Evolutionary conservation across 345 rosid species (phyloP).

Genomic region (Litchi chinensis): DNA sequence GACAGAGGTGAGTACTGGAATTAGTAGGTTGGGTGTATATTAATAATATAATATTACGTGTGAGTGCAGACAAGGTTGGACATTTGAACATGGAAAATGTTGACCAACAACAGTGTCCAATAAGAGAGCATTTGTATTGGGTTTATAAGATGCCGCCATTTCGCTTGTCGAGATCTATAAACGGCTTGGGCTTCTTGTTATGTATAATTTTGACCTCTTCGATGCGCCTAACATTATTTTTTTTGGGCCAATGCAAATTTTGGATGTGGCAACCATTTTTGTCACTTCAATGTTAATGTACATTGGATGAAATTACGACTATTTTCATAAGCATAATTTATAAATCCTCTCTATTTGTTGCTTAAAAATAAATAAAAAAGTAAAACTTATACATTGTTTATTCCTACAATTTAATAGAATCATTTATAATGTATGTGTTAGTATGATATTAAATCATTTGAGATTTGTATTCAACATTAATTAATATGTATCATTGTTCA

Average conservation of each 20-base stretch:
- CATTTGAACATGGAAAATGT: slow-evolving; percentile 4
- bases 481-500: too few species aligned
- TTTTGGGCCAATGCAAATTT: not conserved
- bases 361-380: too few species aligned
- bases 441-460: too few species aligned
- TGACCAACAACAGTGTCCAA: not conserved
- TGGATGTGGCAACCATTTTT: too few species aligned
- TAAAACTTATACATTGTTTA: too few species aligned
- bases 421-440: too few species aligned
- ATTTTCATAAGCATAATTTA: not conserved
- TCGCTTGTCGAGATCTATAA: not conserved
- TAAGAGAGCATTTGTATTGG: not conserved
- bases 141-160: slow-evolving; percentile 9
- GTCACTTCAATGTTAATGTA: not conserved
- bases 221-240: not conserved
- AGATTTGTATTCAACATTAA: too few species aligned
- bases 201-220: not conserved
- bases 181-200: not conserved
- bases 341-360: too few species aligned
- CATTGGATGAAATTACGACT: too few species aligned
- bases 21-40: too few species aligned
- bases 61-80: not conserved
- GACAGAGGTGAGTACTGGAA: not conserved
- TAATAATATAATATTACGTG: not conserved
- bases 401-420: too few species aligned